Conservation (phyloP, 352 stramenopile species). For the Phytophthora fragariae region DNA sequence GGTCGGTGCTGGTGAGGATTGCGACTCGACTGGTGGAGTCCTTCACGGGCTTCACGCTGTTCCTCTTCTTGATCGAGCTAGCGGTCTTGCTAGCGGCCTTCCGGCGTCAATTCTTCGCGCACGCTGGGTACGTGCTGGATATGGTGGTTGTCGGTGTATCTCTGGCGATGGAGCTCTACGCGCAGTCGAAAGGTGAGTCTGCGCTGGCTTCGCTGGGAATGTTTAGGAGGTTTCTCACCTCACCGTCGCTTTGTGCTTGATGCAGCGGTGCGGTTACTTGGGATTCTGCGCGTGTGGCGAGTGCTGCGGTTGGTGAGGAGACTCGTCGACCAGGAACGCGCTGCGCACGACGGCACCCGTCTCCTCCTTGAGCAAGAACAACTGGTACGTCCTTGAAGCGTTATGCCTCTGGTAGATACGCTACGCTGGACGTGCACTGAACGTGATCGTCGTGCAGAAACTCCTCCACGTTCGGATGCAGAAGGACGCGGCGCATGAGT, state of each 20-base stretch:
- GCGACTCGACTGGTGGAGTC: conserved; percentile 52
- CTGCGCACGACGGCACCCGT: conserved; percentile 47
- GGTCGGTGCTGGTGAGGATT: conserved; percentile 24
- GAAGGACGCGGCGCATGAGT: conserved; percentile 58
- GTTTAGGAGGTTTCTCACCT: conserved; percentile 1
- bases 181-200: conserved; percentile 60
- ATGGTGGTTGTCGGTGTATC: conserved; percentile 39
- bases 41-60: conserved; percentile 65
- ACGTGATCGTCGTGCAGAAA: conserved; percentile 35
- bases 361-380: conserved; percentile 57
- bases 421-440: conserved; percentile 2
- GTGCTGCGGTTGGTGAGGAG: conserved; percentile 62
- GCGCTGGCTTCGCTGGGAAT: neutral
- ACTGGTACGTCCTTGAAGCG: conserved; percentile 36
- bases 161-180: conserved; percentile 54
- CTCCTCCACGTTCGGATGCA: conserved; percentile 52
- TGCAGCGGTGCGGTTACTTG: conserved; percentile 55
- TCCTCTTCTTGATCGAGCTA: conserved; percentile 71
- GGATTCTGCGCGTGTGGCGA: conserved; percentile 66
- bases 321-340: conserved; percentile 57
- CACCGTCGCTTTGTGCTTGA: conserved; percentile 5
- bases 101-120: conserved; percentile 54
- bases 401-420: neutral
- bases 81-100: conserved; percentile 52
- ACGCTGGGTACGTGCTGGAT: conserved; percentile 71